Evolutionary conservation across 164 flowering plant species (phyloP), one percentile per base, ranked within the genome.

Genomic region (Akebia trifoliata): DNA sequence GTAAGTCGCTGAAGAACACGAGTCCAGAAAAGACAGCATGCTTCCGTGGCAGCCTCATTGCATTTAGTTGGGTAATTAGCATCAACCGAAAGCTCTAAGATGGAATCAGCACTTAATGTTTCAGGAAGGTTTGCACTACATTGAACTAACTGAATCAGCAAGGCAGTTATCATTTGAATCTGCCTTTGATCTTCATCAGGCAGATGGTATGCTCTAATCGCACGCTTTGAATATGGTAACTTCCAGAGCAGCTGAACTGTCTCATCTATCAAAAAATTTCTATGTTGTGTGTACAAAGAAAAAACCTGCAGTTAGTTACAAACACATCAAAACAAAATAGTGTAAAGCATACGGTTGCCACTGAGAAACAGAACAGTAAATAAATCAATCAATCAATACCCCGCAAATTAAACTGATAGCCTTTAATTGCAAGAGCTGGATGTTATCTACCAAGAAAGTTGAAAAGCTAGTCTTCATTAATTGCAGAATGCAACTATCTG

Each of bases 151-250:
- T 88, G 97, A 75, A 94, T 82, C 63, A 94, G 71, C 73, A 94
- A 75, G 34, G 95, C 99, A 50, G 95, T 80, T 34, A 90, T 65
- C 87, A 94, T 86, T 69, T 94, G 99, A 62, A 94, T 90, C 74
- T 90, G 99, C 64, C 70, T 79, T 67, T 94, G 95, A 22, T 94
- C 99, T 72, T 87, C 97, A 71, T 90, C 99, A 50, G 95, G 89
- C 35, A 94, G 74, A 69, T 80, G 93, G 74, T 90, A 90, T 21
- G 86, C 59, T 69, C 99, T 82, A 20, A 79, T 48, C 37, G 83
- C 89, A 54, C 91, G 81, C 70, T 88, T 90, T 31, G 97, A 80
- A 64, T 66, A 72, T 49, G 99, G 93, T 40, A 88, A 65, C 70
- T 94, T 94, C 80, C 83, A 82, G 18, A 94, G 89, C 29, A 88